Evolutionary conservation across 768 basidiomycete species (phyloP).

Genomic region (Phlebiopsis gigantea): DNA sequence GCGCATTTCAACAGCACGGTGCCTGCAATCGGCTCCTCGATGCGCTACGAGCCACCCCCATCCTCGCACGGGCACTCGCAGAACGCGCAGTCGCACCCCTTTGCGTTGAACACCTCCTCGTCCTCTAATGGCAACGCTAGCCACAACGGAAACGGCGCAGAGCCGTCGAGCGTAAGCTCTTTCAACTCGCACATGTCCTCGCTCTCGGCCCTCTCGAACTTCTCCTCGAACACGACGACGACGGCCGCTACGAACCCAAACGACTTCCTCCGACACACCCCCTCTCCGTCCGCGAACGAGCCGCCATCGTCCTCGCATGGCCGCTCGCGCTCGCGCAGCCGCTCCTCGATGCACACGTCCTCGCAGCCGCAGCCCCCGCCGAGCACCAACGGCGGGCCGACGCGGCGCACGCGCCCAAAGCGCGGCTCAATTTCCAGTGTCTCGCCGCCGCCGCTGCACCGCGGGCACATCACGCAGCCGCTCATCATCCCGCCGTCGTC

Average conservation of each 20-base stretch:
- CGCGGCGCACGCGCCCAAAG: conserved; percentile 40
- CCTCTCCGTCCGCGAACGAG: conserved; percentile 19
- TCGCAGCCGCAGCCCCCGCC: conserved; percentile 16
- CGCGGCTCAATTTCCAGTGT: conserved; percentile 57
- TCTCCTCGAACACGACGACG: conserved; percentile 24
- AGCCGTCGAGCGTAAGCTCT: conserved; percentile 25
- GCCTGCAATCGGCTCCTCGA: conserved; percentile 29
- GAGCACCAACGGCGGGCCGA: conserved; percentile 32
- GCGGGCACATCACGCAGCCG: conserved; percentile 47
- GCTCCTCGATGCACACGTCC: conserved; percentile 29
- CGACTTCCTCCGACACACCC: conserved; percentile 19
- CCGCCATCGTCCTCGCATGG: conserved; percentile 23
- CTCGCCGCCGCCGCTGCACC: conserved; percentile 41
- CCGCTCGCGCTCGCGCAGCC: conserved; percentile 14
- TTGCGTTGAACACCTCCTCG: conserved; percentile 13
- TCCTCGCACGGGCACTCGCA: conserved; percentile 13
- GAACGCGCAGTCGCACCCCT: conserved; percentile 9
- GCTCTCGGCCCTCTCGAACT: conserved; percentile 39
- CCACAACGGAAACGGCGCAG: conserved; percentile 18
- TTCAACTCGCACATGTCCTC: conserved; percentile 25
- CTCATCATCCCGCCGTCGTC: conserved; percentile 58
- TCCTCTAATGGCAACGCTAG: conserved; percentile 10
- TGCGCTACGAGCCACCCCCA: conserved; percentile 30
- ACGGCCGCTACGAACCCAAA: conserved; percentile 3
- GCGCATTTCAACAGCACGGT: conserved; percentile 32